These are phyloP conservation scores for Hortaea sp. DNA, from an alignment of 2,329 filamentous ascomycete species.

Conservation along the genomic window DNA sequence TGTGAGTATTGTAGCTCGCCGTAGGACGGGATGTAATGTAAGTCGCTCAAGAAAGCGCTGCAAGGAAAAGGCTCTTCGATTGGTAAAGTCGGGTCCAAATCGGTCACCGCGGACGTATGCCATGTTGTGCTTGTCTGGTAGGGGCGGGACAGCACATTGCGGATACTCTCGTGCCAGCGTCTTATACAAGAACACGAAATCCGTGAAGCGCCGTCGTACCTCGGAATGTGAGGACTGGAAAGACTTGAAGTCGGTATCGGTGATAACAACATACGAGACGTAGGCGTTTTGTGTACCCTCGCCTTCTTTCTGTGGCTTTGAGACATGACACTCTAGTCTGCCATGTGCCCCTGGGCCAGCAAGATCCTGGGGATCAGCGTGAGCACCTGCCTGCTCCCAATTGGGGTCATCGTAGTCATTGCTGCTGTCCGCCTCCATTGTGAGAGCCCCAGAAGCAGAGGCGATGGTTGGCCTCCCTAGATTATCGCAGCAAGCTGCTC, in stretches of 20 bases:
- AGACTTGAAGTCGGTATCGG: constrained; percentile 83
- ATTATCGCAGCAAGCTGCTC: too few species aligned
- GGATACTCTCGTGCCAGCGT: constrained; percentile 79
- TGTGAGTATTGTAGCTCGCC: constrained; percentile 71
- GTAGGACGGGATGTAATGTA: constrained; percentile 78
- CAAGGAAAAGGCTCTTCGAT: constrained; percentile 76
- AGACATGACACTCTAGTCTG: constrained; percentile 72
- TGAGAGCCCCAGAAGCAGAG: background rate
- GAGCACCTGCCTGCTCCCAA: constrained; percentile 49
- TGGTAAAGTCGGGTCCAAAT: constrained; percentile 87
- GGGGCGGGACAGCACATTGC: constrained; percentile 81
- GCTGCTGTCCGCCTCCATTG: constrained; percentile 21
- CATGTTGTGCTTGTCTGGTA: constrained; percentile 99
- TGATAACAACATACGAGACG: constrained; percentile 89
- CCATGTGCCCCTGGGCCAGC: constrained; percentile 58
- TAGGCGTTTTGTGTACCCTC: constrained; percentile 95
- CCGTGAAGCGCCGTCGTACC: constrained; percentile 86
- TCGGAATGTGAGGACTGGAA: constrained; percentile 74
- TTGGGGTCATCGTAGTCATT: constrained; percentile 72
- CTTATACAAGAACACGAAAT: constrained; percentile 95
- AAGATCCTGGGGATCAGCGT: constrained; percentile 47
- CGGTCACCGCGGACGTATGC: constrained; percentile 94
- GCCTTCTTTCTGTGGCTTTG: constrained; percentile 82
- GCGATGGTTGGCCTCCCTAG: too few species aligned
- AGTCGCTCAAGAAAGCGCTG: constrained; percentile 83